These are phyloP conservation scores for Pythium volutum DNA, from an alignment of 352 stramenopile species.

Conservation along the genomic window DNA sequence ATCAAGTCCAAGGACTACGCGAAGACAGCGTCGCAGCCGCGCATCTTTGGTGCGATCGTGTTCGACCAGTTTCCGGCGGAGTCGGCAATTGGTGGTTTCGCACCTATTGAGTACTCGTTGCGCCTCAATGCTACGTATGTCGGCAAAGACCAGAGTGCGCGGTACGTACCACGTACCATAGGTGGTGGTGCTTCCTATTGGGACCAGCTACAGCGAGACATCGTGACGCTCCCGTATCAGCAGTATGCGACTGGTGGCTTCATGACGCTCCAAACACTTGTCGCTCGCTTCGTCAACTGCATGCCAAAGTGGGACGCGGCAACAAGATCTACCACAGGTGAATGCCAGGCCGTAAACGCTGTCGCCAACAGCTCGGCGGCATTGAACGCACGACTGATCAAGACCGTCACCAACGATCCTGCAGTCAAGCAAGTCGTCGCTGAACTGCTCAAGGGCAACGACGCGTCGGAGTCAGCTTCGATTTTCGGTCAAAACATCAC, in stretches of 20 bases:
- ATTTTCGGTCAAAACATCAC: background rate
- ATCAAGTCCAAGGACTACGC: slow-evolving; percentile 38
- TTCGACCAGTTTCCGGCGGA: slow-evolving; percentile 34
- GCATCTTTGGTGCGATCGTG: slow-evolving; percentile 46
- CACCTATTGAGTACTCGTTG: slow-evolving; percentile 38
- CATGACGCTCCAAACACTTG: slow-evolving; percentile 49
- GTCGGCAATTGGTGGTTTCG: slow-evolving; percentile 20
- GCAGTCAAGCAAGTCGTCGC: slow-evolving; percentile 14
- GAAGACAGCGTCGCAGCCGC: slow-evolving; percentile 15
- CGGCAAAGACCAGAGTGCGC: background rate
- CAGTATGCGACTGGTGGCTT: slow-evolving; percentile 35
- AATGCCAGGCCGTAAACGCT: slow-evolving; percentile 24
- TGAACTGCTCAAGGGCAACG: slow-evolving; percentile 1
- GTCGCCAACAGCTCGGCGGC: slow-evolving; percentile 10
- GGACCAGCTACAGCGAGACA: slow-evolving; percentile 22
- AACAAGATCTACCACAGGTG: slow-evolving; percentile 23
- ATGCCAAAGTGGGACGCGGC: slow-evolving; percentile 30
- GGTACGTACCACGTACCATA: slow-evolving; percentile 34
- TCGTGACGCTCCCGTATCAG: slow-evolving; percentile 24
- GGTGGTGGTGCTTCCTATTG: slow-evolving; percentile 19
- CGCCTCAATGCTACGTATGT: slow-evolving; percentile 40
- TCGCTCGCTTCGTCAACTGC: slow-evolving; percentile 43
- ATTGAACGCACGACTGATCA: slow-evolving; percentile 24
- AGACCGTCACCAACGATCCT: slow-evolving; percentile 21
- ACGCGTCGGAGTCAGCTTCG: background rate